Evolutionary conservation across 257 asterid species (phyloP), one percentile per base, ranked within the genome.

Genomic region (Gentiana macrophylla): DNA sequence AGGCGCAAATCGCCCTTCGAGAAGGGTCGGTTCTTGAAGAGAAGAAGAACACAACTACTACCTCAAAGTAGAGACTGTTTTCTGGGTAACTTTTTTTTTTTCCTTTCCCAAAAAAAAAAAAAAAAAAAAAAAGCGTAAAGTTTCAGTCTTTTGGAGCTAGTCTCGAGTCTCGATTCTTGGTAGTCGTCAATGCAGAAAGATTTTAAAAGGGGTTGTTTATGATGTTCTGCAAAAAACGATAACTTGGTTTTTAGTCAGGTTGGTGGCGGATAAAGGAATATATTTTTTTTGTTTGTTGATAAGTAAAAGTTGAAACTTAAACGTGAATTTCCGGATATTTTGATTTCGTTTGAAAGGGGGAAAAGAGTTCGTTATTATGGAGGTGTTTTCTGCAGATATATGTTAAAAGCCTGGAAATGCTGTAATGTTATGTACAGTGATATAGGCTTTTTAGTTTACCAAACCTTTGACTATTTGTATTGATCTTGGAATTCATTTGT

Each of bases 1-100:
- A 91, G 48, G 98, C 88, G 0, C 96, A 87, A 61, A 81, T 87
- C 54, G 80, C 96, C 47, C 81, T 91, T 9, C 77, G 67, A 66
- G 96, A 87, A 64, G 98, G 96, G 45, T 74, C 95, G 9, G 72
- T 70, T 43, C 68, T 91, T 65, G 96, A 91, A 67, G 87, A 82
- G 56, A 83, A 73, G 74, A 73, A 62, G 70, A 81, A 73, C 68
- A 74, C 54, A 50, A 74, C 67, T 46, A 52, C 67, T 46, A 52
- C 73, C 67, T 69, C 65, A 33, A 60, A 56, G 50, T 57, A 52
- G 49, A 72, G 69, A 37, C 41, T 12, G 45, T 34, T 41, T 1
- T 41, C 2, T 41, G 6, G 46, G 55, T 45, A 34, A 38, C 52
- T 49, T 66, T 53, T 6, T 61, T 61, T 34, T 13, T 48, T 49